Conservation (phyloP, 768 basidiomycete species). For the Trametes sanguinea region DNA sequence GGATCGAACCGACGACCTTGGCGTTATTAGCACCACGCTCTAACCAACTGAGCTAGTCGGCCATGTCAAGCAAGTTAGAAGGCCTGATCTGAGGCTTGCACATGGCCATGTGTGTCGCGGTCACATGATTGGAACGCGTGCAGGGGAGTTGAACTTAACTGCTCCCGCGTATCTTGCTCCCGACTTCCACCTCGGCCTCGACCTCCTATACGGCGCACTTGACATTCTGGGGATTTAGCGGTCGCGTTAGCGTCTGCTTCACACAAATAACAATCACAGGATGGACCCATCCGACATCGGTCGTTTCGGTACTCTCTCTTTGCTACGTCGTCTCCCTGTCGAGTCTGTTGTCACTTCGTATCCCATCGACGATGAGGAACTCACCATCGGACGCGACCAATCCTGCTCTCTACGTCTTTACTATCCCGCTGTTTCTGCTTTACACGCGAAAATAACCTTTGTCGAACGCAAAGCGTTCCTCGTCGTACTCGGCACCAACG, state of each 20-base stretch:
- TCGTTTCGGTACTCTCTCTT: slow-evolving; percentile 62
- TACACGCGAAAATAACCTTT: slow-evolving; percentile 72
- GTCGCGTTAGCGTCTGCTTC: no score
- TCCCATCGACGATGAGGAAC: slow-evolving; percentile 66
- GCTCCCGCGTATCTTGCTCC: not conserved
- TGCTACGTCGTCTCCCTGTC: slow-evolving; percentile 55
- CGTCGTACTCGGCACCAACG: slow-evolving; percentile 57
- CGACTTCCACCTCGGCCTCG: not conserved
- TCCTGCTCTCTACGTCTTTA: slow-evolving; percentile 69
- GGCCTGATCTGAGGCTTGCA: not conserved
- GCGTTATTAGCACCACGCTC: slow-evolving; percentile 7
- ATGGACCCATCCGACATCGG: slow-evolving; percentile 47
- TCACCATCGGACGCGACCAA: slow-evolving; percentile 70
- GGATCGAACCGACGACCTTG: slow-evolving; percentile 27
- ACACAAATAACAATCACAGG: no score
- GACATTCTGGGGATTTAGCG: no score
- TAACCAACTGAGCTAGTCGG: slow-evolving; percentile 1
- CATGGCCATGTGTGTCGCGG: not conserved
- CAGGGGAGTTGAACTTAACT: slow-evolving; percentile 6
- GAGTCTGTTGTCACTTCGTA: slow-evolving; percentile 59
- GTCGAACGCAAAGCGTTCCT: slow-evolving; percentile 71
- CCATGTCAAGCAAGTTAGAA: not conserved
- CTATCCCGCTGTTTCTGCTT: slow-evolving; percentile 58
- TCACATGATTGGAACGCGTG: not conserved
- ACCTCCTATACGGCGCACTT: not conserved